A percentile compares a stretch with the other conserved stretches of the same genome.
Evolutionary conservation across 768 basidiomycete species (phyloP).

Genomic region (Phanerodontia chrysosporium): DNA sequence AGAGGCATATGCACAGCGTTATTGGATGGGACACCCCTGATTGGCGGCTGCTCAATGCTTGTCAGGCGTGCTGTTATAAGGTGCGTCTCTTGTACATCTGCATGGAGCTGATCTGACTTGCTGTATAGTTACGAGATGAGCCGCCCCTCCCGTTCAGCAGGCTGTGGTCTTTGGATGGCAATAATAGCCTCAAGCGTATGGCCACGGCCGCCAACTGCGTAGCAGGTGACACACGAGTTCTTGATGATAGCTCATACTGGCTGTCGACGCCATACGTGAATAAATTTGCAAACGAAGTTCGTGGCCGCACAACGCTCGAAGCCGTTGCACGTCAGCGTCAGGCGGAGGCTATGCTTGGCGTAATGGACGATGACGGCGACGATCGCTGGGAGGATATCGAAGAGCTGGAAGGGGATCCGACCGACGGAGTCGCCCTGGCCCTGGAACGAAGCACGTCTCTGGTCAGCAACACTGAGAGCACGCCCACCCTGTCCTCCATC

Average conservation of each 20-base stretch:
- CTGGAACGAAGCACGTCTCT: not conserved
- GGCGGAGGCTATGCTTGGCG: not conserved
- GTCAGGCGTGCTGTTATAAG: conserved; percentile 34
- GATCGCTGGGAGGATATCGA: not conserved
- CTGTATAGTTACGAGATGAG: conserved; percentile 27
- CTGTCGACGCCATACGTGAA: conserved; percentile 25
- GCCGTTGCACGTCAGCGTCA: not conserved
- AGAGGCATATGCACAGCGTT: conserved; percentile 16
- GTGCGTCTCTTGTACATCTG: conserved; percentile 12
- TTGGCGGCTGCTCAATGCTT: conserved; percentile 32
- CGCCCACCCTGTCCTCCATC: not conserved
- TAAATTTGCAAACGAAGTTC: conserved; percentile 28
- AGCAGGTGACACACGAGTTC: conserved; percentile 16
- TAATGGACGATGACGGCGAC: not conserved
- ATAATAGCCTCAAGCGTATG: conserved; percentile 23
- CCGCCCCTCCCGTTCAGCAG: conserved; percentile 19
- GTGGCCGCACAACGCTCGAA: not conserved
- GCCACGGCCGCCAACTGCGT: conserved; percentile 16
- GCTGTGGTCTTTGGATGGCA: conserved; percentile 21
- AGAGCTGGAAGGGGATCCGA: conserved; percentile 13
- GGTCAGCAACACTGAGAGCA: not conserved
- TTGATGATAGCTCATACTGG: conserved; percentile 24
- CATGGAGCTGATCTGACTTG: not conserved
- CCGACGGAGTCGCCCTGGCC: conserved; percentile 13
- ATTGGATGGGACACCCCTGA: conserved; percentile 26